A percentile compares a stretch with the other conserved stretches of the same genome.
phyloP scores from a whole-genome alignment of 2,329 filamentous ascomycete genomes.

The Hypoxylon sp. region DNA sequence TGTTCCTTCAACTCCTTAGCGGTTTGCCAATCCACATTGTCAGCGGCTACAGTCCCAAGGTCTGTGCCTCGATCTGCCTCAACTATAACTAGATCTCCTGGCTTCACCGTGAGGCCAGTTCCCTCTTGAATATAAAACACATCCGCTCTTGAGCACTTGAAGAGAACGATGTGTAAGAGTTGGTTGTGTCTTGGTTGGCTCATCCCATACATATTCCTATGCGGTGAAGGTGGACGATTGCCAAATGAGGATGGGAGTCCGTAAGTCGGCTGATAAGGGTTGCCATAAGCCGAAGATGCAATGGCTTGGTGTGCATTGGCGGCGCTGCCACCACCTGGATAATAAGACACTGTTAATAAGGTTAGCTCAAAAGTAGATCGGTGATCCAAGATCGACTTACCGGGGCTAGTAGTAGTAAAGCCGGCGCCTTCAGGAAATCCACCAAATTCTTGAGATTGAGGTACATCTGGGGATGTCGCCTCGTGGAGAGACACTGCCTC shows the following conservation, averaged over 20 bases:
- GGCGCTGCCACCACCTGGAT: constrained; percentile 54
- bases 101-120: constrained; percentile 89
- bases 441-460: constrained; percentile 61
- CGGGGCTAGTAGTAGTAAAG: constrained; percentile 58
- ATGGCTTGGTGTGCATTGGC: constrained; percentile 56
- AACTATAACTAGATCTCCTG: constrained; percentile 95
- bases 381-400: constrained; percentile 55
- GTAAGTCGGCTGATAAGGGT: constrained; percentile 65
- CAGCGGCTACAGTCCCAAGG: constrained; percentile 90
- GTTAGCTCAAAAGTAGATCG: constrained; percentile 47
- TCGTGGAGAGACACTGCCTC: constrained; percentile 67
- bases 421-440: constrained; percentile 59
- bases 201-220: constrained; percentile 73
- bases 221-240: constrained; percentile 71
- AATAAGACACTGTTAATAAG: constrained; percentile 57
- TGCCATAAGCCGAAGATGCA: constrained; percentile 56
- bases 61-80: constrained; percentile 97
- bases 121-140: constrained; percentile 98
- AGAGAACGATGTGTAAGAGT: constrained; percentile 88
- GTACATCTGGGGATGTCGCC: constrained; percentile 60
- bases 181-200: constrained; percentile 75
- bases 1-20: constrained; percentile 92
- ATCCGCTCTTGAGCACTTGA: constrained; percentile 95
- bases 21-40: constrained; percentile 88
- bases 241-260: constrained; percentile 61